phyloP scores from a whole-genome alignment of 2,329 filamentous ascomycete genomes.

The Aspergillus clavatus region DNA sequence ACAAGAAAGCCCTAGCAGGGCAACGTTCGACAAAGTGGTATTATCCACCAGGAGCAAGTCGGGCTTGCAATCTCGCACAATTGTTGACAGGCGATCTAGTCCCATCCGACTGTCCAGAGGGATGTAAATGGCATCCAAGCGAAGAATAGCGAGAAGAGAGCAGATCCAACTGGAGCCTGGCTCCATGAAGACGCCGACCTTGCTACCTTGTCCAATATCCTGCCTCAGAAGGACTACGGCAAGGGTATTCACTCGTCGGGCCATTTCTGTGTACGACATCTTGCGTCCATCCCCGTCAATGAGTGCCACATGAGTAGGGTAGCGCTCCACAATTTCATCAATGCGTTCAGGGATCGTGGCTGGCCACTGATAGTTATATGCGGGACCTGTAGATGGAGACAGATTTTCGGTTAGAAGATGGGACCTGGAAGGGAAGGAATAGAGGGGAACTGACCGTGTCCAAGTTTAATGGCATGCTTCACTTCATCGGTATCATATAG shows the following conservation, averaged over 20 bases:
- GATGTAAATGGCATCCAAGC: slow-evolving; percentile 12
- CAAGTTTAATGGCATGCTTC: neutral
- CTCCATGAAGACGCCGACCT: slow-evolving; percentile 6
- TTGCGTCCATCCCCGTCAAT: slow-evolving; percentile 21
- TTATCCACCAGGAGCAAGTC: slow-evolving; percentile 1
- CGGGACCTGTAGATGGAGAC: neutral
- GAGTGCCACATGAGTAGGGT: slow-evolving; percentile 23
- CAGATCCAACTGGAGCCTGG: slow-evolving; percentile 1
- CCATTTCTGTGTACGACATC: slow-evolving; percentile 37
- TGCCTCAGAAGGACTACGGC: slow-evolving; percentile 21
- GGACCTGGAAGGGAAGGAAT: neutral
- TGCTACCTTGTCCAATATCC: neutral
- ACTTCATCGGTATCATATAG: neutral
- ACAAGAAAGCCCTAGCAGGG: neutral
- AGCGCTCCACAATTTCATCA: slow-evolving; percentile 26
- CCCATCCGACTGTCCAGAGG: slow-evolving; percentile 10
- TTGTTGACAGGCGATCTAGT: neutral
- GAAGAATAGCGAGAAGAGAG: slow-evolving; percentile 12
- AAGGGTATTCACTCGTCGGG: slow-evolving; percentile 31
- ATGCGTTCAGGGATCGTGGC: slow-evolving; percentile 35
- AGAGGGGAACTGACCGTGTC: neutral
- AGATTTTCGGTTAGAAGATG: neutral
- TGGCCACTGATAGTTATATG: slow-evolving; percentile 23
- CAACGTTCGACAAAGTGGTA: neutral
- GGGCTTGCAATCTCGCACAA: slow-evolving; percentile 5